phyloP scores from a whole-genome alignment of 2,329 filamentous ascomycete genomes.

The Pyrenophora teres region DNA sequence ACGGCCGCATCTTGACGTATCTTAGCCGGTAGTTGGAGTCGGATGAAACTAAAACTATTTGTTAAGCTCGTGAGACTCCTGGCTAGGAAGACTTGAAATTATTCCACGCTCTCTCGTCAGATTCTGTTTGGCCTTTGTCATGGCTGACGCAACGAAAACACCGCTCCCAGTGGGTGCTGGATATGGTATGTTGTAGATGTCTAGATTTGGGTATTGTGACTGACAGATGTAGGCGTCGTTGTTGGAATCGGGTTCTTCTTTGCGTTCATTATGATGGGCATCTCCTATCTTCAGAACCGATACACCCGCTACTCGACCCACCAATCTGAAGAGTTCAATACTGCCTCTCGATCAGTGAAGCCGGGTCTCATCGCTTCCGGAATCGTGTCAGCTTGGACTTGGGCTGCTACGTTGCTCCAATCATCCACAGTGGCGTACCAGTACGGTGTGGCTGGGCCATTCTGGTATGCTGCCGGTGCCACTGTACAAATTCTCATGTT shows the following conservation, averaged over 20 bases:
- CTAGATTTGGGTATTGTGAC: background rate
- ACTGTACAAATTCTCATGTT: constrained; percentile 54
- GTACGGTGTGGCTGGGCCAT: constrained; percentile 39
- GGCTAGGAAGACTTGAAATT: background rate
- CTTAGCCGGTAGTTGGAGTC: constrained; percentile 5
- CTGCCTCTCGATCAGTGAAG: constrained; percentile 51
- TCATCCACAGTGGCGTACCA: constrained; percentile 36
- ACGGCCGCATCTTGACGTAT: background rate
- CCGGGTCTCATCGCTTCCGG: constrained; percentile 55
- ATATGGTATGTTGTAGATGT: constrained; percentile 49
- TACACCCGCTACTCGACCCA: constrained; percentile 48
- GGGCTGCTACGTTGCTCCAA: constrained; percentile 51
- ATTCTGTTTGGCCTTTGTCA: constrained; percentile 8
- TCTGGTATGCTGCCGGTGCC: constrained; percentile 51
- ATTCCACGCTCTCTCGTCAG: background rate
- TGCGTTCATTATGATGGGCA: constrained; percentile 42
- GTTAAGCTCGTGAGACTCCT: background rate
- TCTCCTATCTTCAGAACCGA: constrained; percentile 45
- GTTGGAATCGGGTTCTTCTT: constrained; percentile 55
- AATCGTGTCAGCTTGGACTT: constrained; percentile 58
- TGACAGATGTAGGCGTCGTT: constrained; percentile 40
- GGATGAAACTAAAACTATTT: background rate
- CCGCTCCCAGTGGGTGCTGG: constrained; percentile 49
- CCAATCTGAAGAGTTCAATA: constrained; percentile 56
- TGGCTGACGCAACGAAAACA: constrained; percentile 24